A percentile compares a stretch with the other conserved stretches of the same genome.
These are phyloP conservation scores for Hypoxylon sp. DNA, from an alignment of 2,329 filamentous ascomycete genomes.

Conservation along the genomic window DNA sequence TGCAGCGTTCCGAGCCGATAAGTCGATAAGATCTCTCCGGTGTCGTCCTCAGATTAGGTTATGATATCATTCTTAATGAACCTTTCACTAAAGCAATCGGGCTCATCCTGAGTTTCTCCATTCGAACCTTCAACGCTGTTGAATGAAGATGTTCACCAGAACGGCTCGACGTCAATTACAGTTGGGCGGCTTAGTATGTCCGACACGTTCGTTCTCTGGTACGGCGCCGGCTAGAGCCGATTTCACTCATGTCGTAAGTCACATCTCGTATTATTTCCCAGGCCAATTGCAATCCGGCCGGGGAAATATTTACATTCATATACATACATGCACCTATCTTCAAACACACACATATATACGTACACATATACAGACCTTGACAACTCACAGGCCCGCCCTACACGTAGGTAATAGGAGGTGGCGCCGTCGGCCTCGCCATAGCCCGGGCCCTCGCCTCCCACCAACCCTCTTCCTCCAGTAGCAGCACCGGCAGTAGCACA, in stretches of 20 bases:
- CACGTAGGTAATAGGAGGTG: conserved; percentile 69
- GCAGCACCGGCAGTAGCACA: conserved; percentile 58
- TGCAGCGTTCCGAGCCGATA: conserved; percentile 22
- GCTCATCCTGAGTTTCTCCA: background rate
- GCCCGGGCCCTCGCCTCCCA: conserved; percentile 78
- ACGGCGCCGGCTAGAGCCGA: conserved; percentile 52
- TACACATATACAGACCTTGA: conserved; percentile 7
- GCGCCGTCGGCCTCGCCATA: conserved; percentile 83
- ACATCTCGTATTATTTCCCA: background rate
- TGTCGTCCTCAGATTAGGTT: background rate
- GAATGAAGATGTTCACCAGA: conserved; percentile 38
- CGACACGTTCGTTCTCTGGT: conserved; percentile 50
- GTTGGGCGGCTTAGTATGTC: background rate
- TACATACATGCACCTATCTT: background rate
- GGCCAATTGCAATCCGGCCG: background rate
- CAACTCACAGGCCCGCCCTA: conserved; percentile 28
- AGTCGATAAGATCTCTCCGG: conserved; percentile 22
- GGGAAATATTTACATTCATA: background rate
- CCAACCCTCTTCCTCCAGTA: conserved; percentile 56
- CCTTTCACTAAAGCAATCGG: background rate
- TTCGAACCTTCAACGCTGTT: conserved; percentile 1
- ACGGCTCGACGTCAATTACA: conserved; percentile 26
- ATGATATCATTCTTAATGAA: conserved; percentile 34
- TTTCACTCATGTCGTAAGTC: conserved; percentile 58
- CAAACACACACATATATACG: background rate